These are phyloP conservation scores for Colletotrichum spinosum DNA, from an alignment of 2,329 filamentous ascomycete species.

Conservation along the genomic window DNA sequence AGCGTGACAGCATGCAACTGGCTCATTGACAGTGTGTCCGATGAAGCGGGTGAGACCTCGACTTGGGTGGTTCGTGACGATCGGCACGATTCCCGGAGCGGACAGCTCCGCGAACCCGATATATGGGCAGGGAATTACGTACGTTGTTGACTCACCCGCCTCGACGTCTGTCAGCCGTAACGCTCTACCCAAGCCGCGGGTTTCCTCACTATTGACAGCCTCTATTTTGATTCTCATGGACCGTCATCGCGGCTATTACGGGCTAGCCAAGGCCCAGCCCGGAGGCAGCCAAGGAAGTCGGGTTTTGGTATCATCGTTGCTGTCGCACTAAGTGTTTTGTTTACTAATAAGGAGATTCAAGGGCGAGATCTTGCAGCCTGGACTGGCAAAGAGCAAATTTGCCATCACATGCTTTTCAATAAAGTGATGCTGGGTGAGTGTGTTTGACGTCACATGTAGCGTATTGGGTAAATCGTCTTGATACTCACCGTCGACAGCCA, in stretches of 20 bases:
- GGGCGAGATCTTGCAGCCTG: neutral
- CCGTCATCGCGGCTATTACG: too few species aligned
- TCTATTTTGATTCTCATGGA: neutral
- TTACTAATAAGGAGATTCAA: neutral
- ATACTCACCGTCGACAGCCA: neutral
- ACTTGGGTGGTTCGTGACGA: neutral
- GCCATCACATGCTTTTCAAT: neutral
- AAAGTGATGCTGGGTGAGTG: neutral
- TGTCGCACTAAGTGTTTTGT: neutral
- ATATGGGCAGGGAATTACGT: slow-evolving; percentile 3
- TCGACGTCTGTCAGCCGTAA: neutral
- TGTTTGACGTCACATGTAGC: neutral
- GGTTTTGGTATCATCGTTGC: neutral
- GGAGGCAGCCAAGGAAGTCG: too few species aligned
- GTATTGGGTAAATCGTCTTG: neutral
- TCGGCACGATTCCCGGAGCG: neutral
- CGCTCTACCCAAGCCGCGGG: neutral
- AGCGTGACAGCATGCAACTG: too few species aligned
- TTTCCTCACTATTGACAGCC: neutral
- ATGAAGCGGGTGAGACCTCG: neutral
- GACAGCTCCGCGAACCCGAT: neutral
- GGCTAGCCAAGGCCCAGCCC: too few species aligned
- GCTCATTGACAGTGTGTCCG: neutral
- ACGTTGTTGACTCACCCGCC: slow-evolving; percentile 1
- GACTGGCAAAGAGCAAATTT: neutral